phyloP scores from a whole-genome alignment of 768 basidiomycete genomes.

The Sutorius australiensis region DNA sequence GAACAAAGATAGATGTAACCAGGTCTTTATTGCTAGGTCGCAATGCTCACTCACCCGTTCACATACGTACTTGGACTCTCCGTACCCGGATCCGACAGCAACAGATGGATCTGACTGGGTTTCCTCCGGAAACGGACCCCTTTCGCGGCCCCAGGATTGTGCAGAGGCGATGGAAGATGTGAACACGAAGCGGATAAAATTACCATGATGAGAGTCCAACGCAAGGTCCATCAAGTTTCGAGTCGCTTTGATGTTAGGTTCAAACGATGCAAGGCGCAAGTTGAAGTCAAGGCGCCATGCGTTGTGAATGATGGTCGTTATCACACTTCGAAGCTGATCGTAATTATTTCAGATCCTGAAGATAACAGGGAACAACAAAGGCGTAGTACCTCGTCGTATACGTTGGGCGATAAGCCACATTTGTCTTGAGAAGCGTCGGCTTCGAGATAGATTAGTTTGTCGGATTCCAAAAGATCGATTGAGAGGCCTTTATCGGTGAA shows the following conservation, averaged over 20 bases:
- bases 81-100: slow-evolving; percentile 35
- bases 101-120: slow-evolving; percentile 22
- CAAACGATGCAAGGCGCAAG: slow-evolving; percentile 47
- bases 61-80: slow-evolving; percentile 31
- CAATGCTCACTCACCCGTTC: slow-evolving; percentile 14
- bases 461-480: too few relatives aligned
- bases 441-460: too few relatives aligned
- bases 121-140: slow-evolving; percentile 32
- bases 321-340: not conserved
- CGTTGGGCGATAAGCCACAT: too few relatives aligned
- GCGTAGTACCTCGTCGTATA: too few relatives aligned
- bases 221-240: slow-evolving; percentile 26
- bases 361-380: too few relatives aligned
- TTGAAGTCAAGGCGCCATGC: slow-evolving; percentile 54
- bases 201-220: slow-evolving; percentile 19
- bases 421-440: too few relatives aligned
- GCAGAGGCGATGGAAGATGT: slow-evolving; percentile 36
- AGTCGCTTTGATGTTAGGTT: slow-evolving; percentile 44
- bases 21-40: not conserved
- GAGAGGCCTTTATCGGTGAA: too few relatives aligned
- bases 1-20: not conserved
- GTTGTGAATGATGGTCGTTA: slow-evolving; percentile 38
- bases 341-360: not conserved
- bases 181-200: slow-evolving; percentile 38
- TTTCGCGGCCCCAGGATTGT: slow-evolving; percentile 12